phyloP scores from a whole-genome alignment of 2,329 filamentous ascomycete species.

The Gremmenia infestans region DNA sequence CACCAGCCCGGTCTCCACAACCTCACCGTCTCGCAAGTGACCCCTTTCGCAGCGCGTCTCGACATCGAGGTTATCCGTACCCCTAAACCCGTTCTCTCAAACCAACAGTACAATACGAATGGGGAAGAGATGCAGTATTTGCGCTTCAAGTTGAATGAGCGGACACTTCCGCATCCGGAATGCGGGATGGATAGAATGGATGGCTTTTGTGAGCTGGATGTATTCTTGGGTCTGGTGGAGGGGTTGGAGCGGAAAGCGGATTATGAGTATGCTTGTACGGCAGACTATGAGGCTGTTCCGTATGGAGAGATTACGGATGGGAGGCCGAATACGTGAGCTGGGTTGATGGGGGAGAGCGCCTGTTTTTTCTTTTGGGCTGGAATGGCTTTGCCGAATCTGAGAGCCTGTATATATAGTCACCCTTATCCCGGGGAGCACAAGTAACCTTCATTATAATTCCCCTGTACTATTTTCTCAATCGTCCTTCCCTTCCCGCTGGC shows the following conservation, averaged over 20 bases:
- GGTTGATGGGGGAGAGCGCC: not conserved
- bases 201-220: conserved; percentile 71
- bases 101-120: conserved; percentile 40
- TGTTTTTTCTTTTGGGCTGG: no score
- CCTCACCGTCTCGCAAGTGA: conserved; percentile 62
- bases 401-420: no score
- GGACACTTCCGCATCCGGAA: conserved; percentile 62
- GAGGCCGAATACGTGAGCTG: conserved; percentile 16
- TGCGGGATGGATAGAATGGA: conserved; percentile 60
- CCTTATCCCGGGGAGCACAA: no score
- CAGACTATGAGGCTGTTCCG: conserved; percentile 43
- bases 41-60: conserved; percentile 66
- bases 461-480: no score
- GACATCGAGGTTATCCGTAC: conserved; percentile 71
- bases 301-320: conserved; percentile 50
- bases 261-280: conserved; percentile 64
- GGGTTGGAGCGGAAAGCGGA: conserved; percentile 52
- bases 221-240: conserved; percentile 60
- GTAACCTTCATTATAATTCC: no score
- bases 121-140: conserved; percentile 61
- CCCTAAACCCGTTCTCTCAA: conserved; percentile 55
- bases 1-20: conserved; percentile 53
- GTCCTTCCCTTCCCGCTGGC: no score
- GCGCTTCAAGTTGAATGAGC: conserved; percentile 70
- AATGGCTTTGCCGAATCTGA: no score